phyloP scores from a whole-genome alignment of 106 monocot species.

The Chionographis japonica region DNA sequence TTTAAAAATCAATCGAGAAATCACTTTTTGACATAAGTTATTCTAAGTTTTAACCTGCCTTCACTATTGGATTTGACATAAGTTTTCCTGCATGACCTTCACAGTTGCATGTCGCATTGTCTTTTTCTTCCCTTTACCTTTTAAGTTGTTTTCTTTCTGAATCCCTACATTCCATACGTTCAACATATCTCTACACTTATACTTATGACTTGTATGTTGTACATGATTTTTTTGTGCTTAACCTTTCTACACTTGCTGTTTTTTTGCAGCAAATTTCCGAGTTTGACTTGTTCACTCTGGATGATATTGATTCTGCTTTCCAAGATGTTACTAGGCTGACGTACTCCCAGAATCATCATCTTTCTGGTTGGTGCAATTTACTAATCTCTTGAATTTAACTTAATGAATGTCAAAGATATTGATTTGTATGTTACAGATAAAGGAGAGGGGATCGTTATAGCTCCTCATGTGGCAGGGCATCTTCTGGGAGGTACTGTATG shows the following conservation, averaged over 20 bases:
- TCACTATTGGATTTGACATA: no score
- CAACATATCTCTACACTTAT: no score
- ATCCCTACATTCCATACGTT: not conserved
- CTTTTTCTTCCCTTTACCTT: not conserved
- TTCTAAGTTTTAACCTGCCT: no score
- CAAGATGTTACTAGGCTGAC: conserved; percentile 88
- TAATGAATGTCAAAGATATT: not conserved
- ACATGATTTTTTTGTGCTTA: no score
- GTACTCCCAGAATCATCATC: conserved; percentile 90
- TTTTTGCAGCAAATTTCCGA: conserved; percentile 90
- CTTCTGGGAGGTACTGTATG: conserved; percentile 95
- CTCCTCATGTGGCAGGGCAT: conserved; percentile 96
- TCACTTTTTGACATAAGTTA: no score
- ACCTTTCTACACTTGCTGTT: not conserved
- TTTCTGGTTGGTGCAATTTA: conserved; percentile 59
- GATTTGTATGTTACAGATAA: conserved; percentile 51
- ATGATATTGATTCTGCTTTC: conserved; percentile 93
- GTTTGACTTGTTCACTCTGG: conserved; percentile 89
- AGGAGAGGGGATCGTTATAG: conserved; percentile 98
- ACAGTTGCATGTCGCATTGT: not conserved
- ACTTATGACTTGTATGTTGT: no score
- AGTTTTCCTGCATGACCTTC: not conserved
- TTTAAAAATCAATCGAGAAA: no score
- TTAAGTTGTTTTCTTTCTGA: not conserved
- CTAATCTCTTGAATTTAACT: not conserved